These are phyloP conservation scores for Pythium utonaiense DNA, from an alignment of 352 stramenopile genomes.

Conservation along the genomic window DNA sequence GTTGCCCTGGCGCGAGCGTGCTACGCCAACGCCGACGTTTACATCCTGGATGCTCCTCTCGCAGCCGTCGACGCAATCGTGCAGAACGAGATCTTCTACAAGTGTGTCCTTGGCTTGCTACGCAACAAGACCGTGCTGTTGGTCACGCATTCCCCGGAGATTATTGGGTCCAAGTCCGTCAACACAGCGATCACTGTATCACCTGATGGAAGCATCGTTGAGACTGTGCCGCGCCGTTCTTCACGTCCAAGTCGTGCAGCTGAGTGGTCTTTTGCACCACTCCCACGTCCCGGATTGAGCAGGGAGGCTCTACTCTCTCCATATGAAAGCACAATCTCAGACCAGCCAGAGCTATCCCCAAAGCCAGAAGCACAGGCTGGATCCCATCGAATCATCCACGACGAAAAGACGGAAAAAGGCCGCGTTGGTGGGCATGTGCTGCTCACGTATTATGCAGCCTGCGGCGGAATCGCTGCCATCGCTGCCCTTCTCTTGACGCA, in stretches of 20 bases:
- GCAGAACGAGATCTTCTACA: slow-evolving; percentile 74
- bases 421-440: slow-evolving; percentile 27
- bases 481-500: slow-evolving; percentile 50
- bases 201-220: slow-evolving; percentile 12
- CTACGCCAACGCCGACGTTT: slow-evolving; percentile 51
- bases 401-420: slow-evolving; percentile 23
- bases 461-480: slow-evolving; percentile 36
- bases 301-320: background rate
- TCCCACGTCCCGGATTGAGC: background rate
- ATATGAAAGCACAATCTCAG: background rate
- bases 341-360: background rate
- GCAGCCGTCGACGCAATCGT: slow-evolving; percentile 90
- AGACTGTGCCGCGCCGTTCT: slow-evolving; percentile 53
- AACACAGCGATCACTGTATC: background rate
- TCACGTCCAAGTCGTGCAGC: background rate
- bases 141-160: slow-evolving; percentile 11
- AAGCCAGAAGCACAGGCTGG: background rate
- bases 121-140: slow-evolving; percentile 10
- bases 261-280: background rate
- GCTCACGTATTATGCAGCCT: slow-evolving; percentile 30
- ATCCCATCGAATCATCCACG: slow-evolving; percentile 12
- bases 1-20: slow-evolving; percentile 47
- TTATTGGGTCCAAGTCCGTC: slow-evolving; percentile 9
- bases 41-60: slow-evolving; percentile 88
- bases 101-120: slow-evolving; percentile 15